phyloP scores from a whole-genome alignment of 208 protist species.

The Crithidia thermophila region DNA sequence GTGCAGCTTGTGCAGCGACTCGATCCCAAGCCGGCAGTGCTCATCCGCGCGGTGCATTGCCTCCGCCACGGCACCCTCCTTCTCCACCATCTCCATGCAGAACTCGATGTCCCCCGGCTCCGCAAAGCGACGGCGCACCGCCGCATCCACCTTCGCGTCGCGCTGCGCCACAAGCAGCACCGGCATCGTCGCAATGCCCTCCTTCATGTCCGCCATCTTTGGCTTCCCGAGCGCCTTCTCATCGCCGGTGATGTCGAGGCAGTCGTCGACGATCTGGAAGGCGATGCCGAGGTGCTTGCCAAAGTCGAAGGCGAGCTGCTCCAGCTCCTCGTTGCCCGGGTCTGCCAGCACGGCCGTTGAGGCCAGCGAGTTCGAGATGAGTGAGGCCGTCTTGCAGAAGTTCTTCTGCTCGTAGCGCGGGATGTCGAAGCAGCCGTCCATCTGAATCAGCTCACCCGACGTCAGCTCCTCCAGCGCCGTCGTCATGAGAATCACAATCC shows the following conservation, averaged over 20 bases:
- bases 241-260: slow-evolving; percentile 92
- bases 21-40: slow-evolving; percentile 65
- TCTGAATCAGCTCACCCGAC: slow-evolving; percentile 95
- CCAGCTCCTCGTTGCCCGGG: slow-evolving; percentile 47
- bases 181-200: slow-evolving; percentile 80
- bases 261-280: slow-evolving; percentile 96
- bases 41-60: slow-evolving; percentile 63
- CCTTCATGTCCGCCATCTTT: slow-evolving; percentile 80
- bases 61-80: slow-evolving; percentile 53
- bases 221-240: slow-evolving; percentile 81
- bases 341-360: slow-evolving; percentile 87
- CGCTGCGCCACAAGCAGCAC: slow-evolving; percentile 72
- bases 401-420: slow-evolving; percentile 89
- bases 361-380: slow-evolving; percentile 93
- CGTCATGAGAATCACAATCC: slow-evolving; percentile 93
- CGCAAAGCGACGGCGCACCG: slow-evolving; percentile 63
- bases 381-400: slow-evolving; percentile 95
- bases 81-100: slow-evolving; percentile 59
- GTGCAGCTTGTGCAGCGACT: slow-evolving; percentile 49
- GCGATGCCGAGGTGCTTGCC: slow-evolving; percentile 94
- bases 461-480: slow-evolving; percentile 93
- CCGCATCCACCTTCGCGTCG: slow-evolving; percentile 49
- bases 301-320: slow-evolving; percentile 71
- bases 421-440: slow-evolving; percentile 87
- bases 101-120: slow-evolving; percentile 42